These are phyloP conservation scores for Gossypium bickii DNA, from an alignment of 345 rosid species.

Conservation along the genomic window DNA sequence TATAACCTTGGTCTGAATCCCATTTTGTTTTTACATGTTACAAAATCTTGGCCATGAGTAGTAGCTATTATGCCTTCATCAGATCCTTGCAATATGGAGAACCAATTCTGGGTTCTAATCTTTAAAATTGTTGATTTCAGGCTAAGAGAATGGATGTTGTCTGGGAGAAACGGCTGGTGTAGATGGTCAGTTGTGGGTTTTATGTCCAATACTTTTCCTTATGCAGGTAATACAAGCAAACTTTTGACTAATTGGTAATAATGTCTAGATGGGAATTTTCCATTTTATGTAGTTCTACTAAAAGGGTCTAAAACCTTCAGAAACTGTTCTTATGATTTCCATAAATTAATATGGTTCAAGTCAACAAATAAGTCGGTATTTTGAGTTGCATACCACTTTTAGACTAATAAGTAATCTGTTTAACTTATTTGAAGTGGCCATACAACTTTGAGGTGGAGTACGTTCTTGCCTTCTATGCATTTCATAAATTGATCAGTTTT, in stretches of 20 bases:
- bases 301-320: background rate
- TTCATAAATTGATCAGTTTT: background rate
- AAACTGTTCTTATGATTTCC: background rate
- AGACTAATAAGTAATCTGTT: background rate
- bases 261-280: background rate
- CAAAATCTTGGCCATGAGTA: background rate
- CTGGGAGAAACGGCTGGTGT: constrained; percentile 99
- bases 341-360: background rate
- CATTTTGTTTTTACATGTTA: background rate
- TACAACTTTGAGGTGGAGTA: background rate
- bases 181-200: constrained; percentile 86
- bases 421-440: background rate
- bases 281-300: background rate
- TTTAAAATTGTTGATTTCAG: constrained; percentile 33
- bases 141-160: constrained; percentile 99
- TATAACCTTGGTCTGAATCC: background rate
- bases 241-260: background rate
- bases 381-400: background rate
- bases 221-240: constrained; percentile 60
- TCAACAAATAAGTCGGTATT: background rate
- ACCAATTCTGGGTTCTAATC: constrained; percentile 1
- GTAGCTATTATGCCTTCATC: constrained; percentile 5
- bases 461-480: background rate
- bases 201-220: constrained; percentile 87
- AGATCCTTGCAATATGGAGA: background rate